phyloP scores from a whole-genome alignment of 208 protist genomes.

The Angomonas deanei region DNA sequence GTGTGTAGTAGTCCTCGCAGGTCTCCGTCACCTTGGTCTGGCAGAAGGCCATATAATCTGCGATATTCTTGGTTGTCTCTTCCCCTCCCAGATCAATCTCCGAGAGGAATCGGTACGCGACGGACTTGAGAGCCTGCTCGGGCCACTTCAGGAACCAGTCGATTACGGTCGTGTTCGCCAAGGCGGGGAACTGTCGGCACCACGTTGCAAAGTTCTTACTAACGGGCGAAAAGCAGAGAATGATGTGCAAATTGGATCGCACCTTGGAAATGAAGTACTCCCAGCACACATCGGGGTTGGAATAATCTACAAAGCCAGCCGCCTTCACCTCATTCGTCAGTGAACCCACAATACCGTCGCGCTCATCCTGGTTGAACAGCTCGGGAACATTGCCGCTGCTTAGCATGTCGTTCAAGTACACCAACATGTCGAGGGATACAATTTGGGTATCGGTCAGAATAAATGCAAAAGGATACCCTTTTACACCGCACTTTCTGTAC shows the following conservation, averaged over 20 bases:
- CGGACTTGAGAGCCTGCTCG: constrained; percentile 95
- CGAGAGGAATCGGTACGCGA: constrained; percentile 92
- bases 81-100: constrained; percentile 87
- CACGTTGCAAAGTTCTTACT: constrained; percentile 96
- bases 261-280: constrained; percentile 97
- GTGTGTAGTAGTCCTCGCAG: constrained; percentile 89
- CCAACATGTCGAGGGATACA: constrained; percentile 94
- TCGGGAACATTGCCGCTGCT: constrained; percentile 96
- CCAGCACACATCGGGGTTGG: constrained; percentile 91
- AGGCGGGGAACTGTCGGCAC: constrained; percentile 97
- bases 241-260: constrained; percentile 94
- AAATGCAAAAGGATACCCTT: constrained; percentile 93
- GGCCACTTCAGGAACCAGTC: constrained; percentile 99
- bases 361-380: constrained; percentile 92
- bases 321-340: constrained; percentile 92
- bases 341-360: constrained; percentile 83
- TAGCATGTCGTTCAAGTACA: constrained; percentile 98
- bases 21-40: constrained; percentile 93
- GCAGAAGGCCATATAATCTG: constrained; percentile 95
- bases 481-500: constrained; percentile 94
- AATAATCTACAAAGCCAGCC: constrained; percentile 84
- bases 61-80: constrained; percentile 82
- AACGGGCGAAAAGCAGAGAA: constrained; percentile 98
- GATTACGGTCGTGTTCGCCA: constrained; percentile 97
- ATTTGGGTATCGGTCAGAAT: constrained; percentile 98